A percentile compares a stretch with the other conserved stretches of the same genome.
phyloP scores from a whole-genome alignment of 768 basidiomycete genomes.

The Mycena latifolia region DNA sequence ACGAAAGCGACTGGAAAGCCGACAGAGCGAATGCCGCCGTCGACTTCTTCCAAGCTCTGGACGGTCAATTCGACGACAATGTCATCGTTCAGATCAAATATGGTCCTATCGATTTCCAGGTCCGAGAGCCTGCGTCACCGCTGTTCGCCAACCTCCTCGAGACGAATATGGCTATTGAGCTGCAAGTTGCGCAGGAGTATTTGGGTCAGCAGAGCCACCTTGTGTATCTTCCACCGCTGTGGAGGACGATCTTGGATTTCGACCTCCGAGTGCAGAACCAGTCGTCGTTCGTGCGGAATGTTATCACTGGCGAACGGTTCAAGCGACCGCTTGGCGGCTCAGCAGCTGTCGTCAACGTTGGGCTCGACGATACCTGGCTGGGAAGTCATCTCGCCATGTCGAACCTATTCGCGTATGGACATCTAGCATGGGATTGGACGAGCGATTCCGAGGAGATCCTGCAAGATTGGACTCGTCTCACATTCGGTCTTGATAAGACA shows the following conservation, averaged over 20 bases:
- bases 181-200: constrained; percentile 36
- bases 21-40: constrained; percentile 35
- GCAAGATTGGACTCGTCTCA: constrained; percentile 35
- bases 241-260: constrained; percentile 35
- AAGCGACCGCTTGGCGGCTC: constrained; percentile 32
- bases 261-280: constrained; percentile 35
- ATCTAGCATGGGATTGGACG: constrained; percentile 34
- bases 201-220: constrained; percentile 33
- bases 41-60: constrained; percentile 33
- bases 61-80: constrained; percentile 35
- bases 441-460: constrained; percentile 32
- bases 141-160: constrained; percentile 33
- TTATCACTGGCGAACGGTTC: constrained; percentile 33
- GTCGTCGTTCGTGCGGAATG: constrained; percentile 29
- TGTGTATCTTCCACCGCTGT: constrained; percentile 35
- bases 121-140: constrained; percentile 35
- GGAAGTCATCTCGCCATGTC: constrained; percentile 37
- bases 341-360: constrained; percentile 35
- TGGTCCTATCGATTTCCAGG: constrained; percentile 36
- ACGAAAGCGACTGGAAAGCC: constrained; percentile 31
- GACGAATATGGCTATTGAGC: constrained; percentile 32
- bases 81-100: constrained; percentile 36
- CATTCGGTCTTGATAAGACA: constrained; percentile 32
- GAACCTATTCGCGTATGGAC: constrained; percentile 35
- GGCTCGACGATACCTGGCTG: constrained; percentile 33